Percentiles rank a stretch among this genome's conserved stretches.
These are phyloP conservation scores for Glycyrrhiza uralensis DNA, from an alignment of 306 rosid genomes.

Conservation along the genomic window DNA sequence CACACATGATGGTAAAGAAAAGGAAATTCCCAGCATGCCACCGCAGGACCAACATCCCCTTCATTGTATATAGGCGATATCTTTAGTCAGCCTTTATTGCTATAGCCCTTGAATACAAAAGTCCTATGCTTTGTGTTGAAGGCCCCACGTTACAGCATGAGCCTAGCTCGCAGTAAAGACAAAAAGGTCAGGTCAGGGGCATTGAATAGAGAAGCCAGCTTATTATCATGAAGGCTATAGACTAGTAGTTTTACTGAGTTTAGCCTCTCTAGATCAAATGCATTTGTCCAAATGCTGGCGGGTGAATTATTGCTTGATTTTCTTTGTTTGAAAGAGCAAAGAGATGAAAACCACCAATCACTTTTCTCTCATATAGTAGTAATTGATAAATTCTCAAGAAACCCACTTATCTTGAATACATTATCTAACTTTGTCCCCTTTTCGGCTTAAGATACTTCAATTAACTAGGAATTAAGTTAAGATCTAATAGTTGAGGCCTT, in stretches of 20 bases:
- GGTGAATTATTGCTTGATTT: slow-evolving; percentile 16
- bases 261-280: slow-evolving; percentile 6
- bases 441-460: background rate
- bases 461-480: background rate
- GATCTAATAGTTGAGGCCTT: background rate
- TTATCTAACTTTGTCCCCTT: background rate
- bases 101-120: slow-evolving; percentile 6
- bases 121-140: background rate
- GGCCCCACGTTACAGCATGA: slow-evolving; percentile 26
- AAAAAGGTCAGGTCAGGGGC: background rate
- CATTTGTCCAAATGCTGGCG: background rate
- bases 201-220: slow-evolving; percentile 9
- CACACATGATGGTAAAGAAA: slow-evolving; percentile 8
- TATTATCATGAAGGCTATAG: slow-evolving; percentile 21
- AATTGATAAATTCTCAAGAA: background rate
- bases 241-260: slow-evolving; percentile 9
- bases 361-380: background rate
- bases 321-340: background rate
- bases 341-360: background rate
- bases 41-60: slow-evolving; percentile 31
- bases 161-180: slow-evolving; percentile 14
- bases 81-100: background rate
- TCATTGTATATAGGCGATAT: background rate
- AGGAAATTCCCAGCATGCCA: slow-evolving; percentile 21
- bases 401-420: no score